Conservation (phyloP, 192 early-diverging fungal genomes). For the Coemansia sp. region DNA sequence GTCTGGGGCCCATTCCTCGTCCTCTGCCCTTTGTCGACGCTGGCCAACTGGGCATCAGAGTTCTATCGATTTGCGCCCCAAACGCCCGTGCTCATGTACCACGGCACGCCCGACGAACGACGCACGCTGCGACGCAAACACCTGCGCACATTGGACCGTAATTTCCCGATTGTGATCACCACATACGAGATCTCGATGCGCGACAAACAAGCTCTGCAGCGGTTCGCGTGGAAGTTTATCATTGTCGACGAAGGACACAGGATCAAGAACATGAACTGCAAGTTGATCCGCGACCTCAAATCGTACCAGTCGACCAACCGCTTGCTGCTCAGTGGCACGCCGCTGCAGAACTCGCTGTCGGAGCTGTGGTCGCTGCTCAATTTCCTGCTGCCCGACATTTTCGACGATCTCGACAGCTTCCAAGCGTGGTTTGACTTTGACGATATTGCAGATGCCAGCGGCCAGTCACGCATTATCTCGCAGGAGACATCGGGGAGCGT, state of each 20-base stretch:
- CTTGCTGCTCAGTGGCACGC: constrained; percentile 89
- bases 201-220: constrained; percentile 72
- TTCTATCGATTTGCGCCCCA: constrained; percentile 82
- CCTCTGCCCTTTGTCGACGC: constrained; percentile 84
- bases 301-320: constrained; percentile 81
- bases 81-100: constrained; percentile 81
- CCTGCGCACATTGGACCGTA: constrained; percentile 58
- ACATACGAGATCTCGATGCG: constrained; percentile 89
- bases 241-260: constrained; percentile 97
- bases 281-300: constrained; percentile 84
- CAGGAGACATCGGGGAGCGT: constrained; percentile 68
- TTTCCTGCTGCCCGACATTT: constrained; percentile 94
- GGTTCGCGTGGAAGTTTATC: constrained; percentile 81
- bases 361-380: constrained; percentile 97
- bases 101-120: constrained; percentile 76
- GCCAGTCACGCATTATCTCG: constrained; percentile 63
- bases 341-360: constrained; percentile 88
- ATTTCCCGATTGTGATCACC: constrained; percentile 85
- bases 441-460: constrained; percentile 65
- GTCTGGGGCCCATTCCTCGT: constrained; percentile 88
- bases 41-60: constrained; percentile 92
- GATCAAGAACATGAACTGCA: constrained; percentile 95
- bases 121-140: constrained; percentile 65
- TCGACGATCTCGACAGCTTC: constrained; percentile 84
- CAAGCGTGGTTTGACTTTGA: constrained; percentile 84